Conservation (phyloP, 1,284 basidiomycete genomes). For the Naganishia liquefaciens region DNA sequence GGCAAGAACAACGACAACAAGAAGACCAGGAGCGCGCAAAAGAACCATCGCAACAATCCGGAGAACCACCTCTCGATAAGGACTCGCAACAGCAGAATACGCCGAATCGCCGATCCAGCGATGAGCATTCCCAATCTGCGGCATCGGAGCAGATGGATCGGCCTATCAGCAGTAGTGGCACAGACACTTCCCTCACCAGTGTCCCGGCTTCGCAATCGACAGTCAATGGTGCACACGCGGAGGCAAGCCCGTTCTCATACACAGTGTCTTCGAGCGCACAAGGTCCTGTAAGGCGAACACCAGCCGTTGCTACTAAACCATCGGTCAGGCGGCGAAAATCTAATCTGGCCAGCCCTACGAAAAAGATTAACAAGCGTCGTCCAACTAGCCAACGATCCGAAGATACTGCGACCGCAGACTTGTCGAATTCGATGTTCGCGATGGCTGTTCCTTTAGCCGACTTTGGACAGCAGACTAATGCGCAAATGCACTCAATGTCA, state of each 20-base stretch:
- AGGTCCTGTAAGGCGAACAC: not conserved
- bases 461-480: not conserved
- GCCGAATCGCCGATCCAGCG: constrained; percentile 2
- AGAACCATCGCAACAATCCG: not conserved
- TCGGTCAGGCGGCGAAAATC: not conserved
- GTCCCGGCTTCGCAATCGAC: not conserved
- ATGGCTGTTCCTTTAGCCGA: not conserved
- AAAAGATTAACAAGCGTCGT: constrained; percentile 8
- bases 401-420: not conserved
- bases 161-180: not conserved
- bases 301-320: too few species aligned
- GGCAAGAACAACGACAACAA: not conserved
- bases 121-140: constrained; percentile 1
- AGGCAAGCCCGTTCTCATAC: constrained; percentile 2
- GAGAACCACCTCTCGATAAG: not conserved
- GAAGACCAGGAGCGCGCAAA: not conserved
- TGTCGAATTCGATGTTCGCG: not conserved
- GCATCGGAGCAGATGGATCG: constrained; percentile 6
- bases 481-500: not conserved
- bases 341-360: not conserved
- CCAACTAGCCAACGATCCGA: not conserved
- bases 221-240: not conserved
- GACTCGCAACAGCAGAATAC: not conserved
- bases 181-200: not conserved
- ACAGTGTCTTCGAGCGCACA: not conserved